phyloP scores from a whole-genome alignment of 306 rosid species.

The Cicer arietinum region DNA sequence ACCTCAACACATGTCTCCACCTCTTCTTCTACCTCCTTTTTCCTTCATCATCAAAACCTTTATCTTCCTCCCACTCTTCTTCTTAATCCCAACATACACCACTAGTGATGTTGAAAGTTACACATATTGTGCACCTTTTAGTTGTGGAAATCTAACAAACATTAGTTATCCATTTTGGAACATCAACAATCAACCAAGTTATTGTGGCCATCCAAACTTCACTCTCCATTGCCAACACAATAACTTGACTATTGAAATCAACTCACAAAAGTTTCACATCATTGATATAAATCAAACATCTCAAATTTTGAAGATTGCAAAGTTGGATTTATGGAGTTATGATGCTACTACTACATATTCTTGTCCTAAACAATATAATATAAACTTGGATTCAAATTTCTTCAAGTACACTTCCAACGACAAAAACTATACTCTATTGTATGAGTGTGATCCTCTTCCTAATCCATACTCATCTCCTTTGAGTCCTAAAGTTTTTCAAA shows the following conservation, averaged over 20 bases:
- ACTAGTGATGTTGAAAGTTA: conserved; percentile 34
- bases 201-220: conserved; percentile 53
- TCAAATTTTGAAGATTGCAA: conserved; percentile 41
- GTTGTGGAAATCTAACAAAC: conserved; percentile 47
- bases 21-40: background rate
- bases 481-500: background rate
- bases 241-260: conserved; percentile 36
- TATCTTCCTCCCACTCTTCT: conserved; percentile 38
- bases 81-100: conserved; percentile 21
- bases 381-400: conserved; percentile 32
- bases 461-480: background rate
- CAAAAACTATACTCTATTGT: conserved; percentile 39
- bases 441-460: conserved; percentile 17
- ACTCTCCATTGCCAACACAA: conserved; percentile 43
- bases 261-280: conserved; percentile 39
- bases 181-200: background rate
- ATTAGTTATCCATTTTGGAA: conserved; percentile 57
- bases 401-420: conserved; percentile 42
- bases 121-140: conserved; percentile 44
- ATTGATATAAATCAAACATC: conserved; percentile 10
- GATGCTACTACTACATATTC: background rate
- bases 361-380: conserved; percentile 27
- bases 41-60: conserved; percentile 32
- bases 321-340: conserved; percentile 47
- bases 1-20: conserved; percentile 19